Base-by-base conservation (phyloP, 139 green algal species). In the Chlamydomonas asymmetrica region DNA sequence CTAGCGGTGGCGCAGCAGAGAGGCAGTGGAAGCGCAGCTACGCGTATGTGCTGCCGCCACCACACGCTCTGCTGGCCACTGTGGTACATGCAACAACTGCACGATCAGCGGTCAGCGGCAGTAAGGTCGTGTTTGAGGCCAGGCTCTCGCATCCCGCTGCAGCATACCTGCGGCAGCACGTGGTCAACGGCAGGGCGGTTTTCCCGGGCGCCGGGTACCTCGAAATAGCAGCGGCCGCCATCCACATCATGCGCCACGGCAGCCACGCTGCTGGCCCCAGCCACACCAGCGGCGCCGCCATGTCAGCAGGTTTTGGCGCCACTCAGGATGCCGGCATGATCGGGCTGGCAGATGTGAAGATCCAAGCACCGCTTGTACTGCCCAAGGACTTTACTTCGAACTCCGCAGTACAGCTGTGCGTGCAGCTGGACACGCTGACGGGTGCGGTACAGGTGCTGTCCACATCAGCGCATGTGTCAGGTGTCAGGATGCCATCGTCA, bases 81-180 rank as follows among this genome's bases (percentile, higher is more conserved):
- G n/a, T n/a, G n/a, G n/a, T n/a, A n/a, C n/a, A n/a, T n/a, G n/a
- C n/a, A n/a, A n/a, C n/a, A n/a, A n/a, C n/a, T n/a, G n/a, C n/a
- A n/a, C n/a, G n/a, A n/a, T n/a, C n/a, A n/a, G 52, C 29, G 13
- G 16, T 29, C 57, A 52, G 31, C 48, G 31, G 25, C 63, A 45
- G 41, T 8, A 16, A 40, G 27, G 23, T 71, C 22, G 50, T 40
- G 0, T 85, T 94, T 41, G 45, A 85, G 29, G 56, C 75, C 0
- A 43, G 59, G 25, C 61, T 91, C 22, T 22, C 37, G 0, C 69
- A 82, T 1, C 79, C 88, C 5, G 31, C 57, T 8, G 40, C 87
- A 2, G 74, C 79, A 4, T 96, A 84, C 71, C 57, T 97, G n/a
- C 76, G 75, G 56, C 83, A 97, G 38, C 93, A 97, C 71, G 61